Evolutionary conservation across 2,329 filamentous ascomycete genomes (phyloP), one percentile per base, ranked within the genome.

Genomic region (Diaporthe capsici): DNA sequence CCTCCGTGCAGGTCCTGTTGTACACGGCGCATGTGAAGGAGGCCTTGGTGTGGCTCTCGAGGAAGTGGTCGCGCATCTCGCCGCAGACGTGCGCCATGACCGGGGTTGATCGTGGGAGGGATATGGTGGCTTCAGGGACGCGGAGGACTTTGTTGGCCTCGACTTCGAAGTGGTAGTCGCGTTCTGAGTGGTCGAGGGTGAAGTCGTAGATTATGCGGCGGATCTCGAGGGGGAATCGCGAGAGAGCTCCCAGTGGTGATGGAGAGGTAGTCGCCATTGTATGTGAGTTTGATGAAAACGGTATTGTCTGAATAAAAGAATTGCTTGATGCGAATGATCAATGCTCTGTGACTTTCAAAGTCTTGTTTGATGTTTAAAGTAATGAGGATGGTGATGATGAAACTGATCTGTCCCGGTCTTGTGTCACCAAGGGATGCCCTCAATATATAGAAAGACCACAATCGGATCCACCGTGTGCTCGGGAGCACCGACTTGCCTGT

Each of bases 141-240:
- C 37, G 60, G 13, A 63, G 15, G 39, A 63, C 60, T 10, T 44
- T 63, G 39, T 44, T 63, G 60, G 60, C 60, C 60, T 63, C 60
- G 22, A 63, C 39, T 63, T 63, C 39, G n/a, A 63, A 63, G 37
- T 63, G 37, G 39, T 63, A 63, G 60, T 63, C 60, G 12, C 17
- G 39, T 39, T 63, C 60, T 63, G 60, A 63, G 13, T 20, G 15
- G 25, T 63, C 60, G 37, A 44, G 60, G 5, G 60, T 44, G 39
- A 63, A 63, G 60, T 63, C 60, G n/a, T 63, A 63, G 15, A 63
- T 44, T 2, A 44, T 63, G 60, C 37, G 60, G 8, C 60, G 60
- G 60, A 63, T 63, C 39, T 63, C 60, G n/a, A 63, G 60, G 5
- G 60, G 39, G 25, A 63, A 63, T 2, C 60, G n/a, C 1, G 60